These are phyloP conservation scores for Scutellaria galericulata DNA, from an alignment of 257 asterid genomes.

Conservation along the genomic window DNA sequence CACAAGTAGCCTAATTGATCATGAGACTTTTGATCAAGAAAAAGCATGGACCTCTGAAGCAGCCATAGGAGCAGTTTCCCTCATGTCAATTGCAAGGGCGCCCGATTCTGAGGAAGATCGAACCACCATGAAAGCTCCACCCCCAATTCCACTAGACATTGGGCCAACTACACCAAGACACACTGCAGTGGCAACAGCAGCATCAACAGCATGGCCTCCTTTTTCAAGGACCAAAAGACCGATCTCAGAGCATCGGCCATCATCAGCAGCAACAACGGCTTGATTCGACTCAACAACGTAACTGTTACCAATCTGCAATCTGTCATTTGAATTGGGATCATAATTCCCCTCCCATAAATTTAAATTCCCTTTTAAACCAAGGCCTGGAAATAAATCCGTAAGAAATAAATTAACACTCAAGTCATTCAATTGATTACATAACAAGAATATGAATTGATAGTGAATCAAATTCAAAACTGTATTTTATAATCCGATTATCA, in stretches of 20 bases:
- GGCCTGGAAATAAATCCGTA: slow-evolving; percentile 30
- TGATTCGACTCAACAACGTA: slow-evolving; percentile 55
- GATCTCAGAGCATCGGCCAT: slow-evolving; percentile 80
- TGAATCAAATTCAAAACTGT: background rate
- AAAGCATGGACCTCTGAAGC: slow-evolving; percentile 64
- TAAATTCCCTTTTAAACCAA: slow-evolving; percentile 33
- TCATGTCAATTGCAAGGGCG: slow-evolving; percentile 74
- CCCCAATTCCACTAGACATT: slow-evolving; percentile 82
- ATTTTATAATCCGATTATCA: background rate
- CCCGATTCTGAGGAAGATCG: slow-evolving; percentile 51
- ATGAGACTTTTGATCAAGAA: background rate
- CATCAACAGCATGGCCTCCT: slow-evolving; percentile 95
- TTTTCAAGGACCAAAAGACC: slow-evolving; percentile 62
- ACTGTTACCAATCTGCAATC: slow-evolving; percentile 29
- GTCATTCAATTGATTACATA: background rate
- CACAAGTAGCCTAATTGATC: slow-evolving; percentile 7
- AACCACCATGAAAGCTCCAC: slow-evolving; percentile 88
- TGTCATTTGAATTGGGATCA: slow-evolving; percentile 27
- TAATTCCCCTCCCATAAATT: slow-evolving; percentile 26
- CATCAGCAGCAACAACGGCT: slow-evolving; percentile 90
- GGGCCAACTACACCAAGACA: slow-evolving; percentile 88
- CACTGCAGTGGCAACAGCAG: slow-evolving; percentile 77
- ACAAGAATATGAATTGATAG: background rate
- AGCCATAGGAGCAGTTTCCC: slow-evolving; percentile 90
- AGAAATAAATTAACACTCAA: background rate